Conservation (phyloP, 257 asterid species). For the Schizonepeta tenuifolia region DNA sequence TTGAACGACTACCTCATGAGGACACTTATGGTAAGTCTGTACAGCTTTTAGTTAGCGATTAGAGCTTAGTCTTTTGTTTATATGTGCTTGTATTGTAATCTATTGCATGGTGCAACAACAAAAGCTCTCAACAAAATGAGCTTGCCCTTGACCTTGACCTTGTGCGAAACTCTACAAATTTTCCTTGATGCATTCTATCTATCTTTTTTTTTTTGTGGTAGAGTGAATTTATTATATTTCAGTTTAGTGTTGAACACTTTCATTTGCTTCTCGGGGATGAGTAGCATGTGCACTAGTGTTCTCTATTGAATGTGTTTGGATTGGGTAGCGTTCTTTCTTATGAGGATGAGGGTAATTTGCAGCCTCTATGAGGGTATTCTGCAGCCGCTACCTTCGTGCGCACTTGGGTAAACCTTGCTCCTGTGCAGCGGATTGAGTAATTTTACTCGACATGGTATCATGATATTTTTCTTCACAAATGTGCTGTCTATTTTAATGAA, state of each 20-base stretch:
- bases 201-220: neutral
- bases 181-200: neutral
- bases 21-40: constrained; percentile 20
- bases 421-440: too few relatives aligned
- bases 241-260: neutral
- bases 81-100: neutral
- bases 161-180: neutral
- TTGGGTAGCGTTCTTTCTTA: too few relatives aligned
- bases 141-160: neutral
- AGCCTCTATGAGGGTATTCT: too few relatives aligned
- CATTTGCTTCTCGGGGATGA: too few relatives aligned
- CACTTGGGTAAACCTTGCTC: too few relatives aligned
- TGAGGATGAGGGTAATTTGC: too few relatives aligned
- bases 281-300: too few relatives aligned
- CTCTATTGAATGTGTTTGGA: too few relatives aligned
- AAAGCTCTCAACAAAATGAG: neutral
- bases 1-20: neutral
- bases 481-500: too few relatives aligned
- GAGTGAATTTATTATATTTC: neutral
- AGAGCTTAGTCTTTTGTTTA: constrained; percentile 7
- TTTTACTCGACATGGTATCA: too few relatives aligned
- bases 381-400: too few relatives aligned
- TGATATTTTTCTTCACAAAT: too few relatives aligned
- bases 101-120: neutral
- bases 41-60: constrained; percentile 22